These are phyloP conservation scores for Gonium pectorale DNA, from an alignment of 139 green algal species.

Conservation along the genomic window DNA sequence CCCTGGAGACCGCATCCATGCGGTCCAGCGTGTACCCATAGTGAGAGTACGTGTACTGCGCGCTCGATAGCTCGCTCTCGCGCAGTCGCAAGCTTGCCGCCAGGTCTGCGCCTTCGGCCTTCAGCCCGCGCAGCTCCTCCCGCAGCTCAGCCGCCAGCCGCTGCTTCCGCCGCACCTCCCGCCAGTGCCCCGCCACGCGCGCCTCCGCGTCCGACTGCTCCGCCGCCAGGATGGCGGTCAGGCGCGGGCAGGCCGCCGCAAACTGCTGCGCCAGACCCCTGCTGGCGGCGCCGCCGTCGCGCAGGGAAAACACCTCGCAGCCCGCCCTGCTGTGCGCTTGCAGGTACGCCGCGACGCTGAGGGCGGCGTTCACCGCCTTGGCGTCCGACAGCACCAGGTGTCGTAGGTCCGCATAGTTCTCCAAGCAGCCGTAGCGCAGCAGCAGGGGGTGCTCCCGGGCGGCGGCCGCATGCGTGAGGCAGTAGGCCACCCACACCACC, in stretches of 20 bases:
- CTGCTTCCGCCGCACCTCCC: constrained; percentile 59
- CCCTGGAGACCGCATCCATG: too few relatives aligned
- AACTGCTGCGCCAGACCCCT: constrained; percentile 51
- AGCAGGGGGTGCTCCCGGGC: constrained; percentile 20
- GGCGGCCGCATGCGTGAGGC: constrained; percentile 37
- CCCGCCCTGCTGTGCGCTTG: constrained; percentile 1
- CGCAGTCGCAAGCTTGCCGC: too few relatives aligned
- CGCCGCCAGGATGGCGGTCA: constrained; percentile 28
- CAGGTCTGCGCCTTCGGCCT: not conserved
- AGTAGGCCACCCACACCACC: constrained; percentile 62
- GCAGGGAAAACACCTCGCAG: constrained; percentile 35
- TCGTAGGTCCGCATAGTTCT: constrained; percentile 50
- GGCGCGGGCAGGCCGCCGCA: not conserved
- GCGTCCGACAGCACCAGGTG: constrained; percentile 65
- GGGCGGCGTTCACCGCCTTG: constrained; percentile 43
- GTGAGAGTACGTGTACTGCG: too few relatives aligned
- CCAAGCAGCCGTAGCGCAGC: constrained; percentile 27
- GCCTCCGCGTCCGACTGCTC: constrained; percentile 41
- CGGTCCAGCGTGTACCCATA: too few relatives aligned
- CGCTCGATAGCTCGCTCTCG: too few relatives aligned
- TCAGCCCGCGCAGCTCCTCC: not conserved
- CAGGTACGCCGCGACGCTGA: constrained; percentile 61
- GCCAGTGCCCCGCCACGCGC: constrained; percentile 50
- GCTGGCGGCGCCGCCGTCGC: constrained; percentile 27
- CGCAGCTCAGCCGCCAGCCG: not conserved